Conservation (phyloP, 2,329 filamentous ascomycete genomes). For the Chalara sp. region DNA sequence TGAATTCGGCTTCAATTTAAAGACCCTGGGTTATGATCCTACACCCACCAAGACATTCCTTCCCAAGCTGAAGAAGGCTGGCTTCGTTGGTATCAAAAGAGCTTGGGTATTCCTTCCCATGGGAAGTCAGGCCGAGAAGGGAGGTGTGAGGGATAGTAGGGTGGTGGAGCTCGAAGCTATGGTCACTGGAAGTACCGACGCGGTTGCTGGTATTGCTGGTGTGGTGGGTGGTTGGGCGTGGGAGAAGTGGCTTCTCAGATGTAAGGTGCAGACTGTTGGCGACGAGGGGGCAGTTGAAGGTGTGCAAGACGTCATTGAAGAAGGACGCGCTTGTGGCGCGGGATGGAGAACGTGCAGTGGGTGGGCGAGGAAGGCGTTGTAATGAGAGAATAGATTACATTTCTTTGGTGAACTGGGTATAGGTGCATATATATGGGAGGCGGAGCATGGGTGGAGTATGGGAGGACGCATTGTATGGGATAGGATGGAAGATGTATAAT, state of each 20-base stretch:
- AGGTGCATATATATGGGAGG: neutral
- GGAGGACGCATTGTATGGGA: neutral
- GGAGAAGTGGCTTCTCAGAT: slow-evolving; percentile 92
- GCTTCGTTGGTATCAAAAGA: slow-evolving; percentile 75
- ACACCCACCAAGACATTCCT: slow-evolving; percentile 77
- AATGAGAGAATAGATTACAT: neutral
- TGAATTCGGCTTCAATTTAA: slow-evolving; percentile 86
- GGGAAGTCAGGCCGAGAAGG: slow-evolving; percentile 46
- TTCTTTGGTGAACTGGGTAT: neutral
- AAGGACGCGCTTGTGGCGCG: slow-evolving; percentile 51
- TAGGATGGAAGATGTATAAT: neutral
- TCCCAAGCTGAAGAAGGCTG: slow-evolving; percentile 62
- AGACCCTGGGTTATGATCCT: slow-evolving; percentile 85
- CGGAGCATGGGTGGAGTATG: neutral
- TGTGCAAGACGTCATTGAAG: slow-evolving; percentile 55
- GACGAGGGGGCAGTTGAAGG: slow-evolving; percentile 55
- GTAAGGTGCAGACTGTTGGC: slow-evolving; percentile 80
- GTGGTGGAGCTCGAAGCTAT: slow-evolving; percentile 51
- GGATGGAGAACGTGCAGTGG: slow-evolving; percentile 57
- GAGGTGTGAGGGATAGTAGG: slow-evolving; percentile 31
- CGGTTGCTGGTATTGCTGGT: slow-evolving; percentile 69
- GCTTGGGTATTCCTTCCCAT: slow-evolving; percentile 88
- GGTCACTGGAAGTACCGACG: slow-evolving; percentile 61
- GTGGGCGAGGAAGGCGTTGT: slow-evolving; percentile 53
- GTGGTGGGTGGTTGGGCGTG: slow-evolving; percentile 83